Conservation (phyloP, 768 basidiomycete species). For the Amanita inopinata region DNA sequence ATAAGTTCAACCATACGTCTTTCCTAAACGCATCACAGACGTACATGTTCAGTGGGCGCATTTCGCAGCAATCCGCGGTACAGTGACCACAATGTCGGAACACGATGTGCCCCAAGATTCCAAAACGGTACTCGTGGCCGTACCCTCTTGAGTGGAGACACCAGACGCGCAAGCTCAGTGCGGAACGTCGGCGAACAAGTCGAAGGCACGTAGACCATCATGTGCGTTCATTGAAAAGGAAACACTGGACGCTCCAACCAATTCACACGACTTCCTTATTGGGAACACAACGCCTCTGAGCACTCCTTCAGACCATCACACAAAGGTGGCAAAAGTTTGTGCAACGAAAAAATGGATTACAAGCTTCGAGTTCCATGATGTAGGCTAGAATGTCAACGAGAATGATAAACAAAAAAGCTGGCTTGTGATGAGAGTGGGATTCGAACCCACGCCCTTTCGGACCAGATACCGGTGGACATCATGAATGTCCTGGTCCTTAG, state of each 20-base stretch:
- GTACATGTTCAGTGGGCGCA: constrained; percentile 47
- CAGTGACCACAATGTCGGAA: constrained; percentile 66
- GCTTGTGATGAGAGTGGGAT: constrained; percentile 37
- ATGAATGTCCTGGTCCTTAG: constrained; percentile 42
- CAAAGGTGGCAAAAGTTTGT: too few relatives aligned
- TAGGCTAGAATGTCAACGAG: too few relatives aligned
- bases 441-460: constrained; percentile 37
- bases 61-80: constrained; percentile 60
- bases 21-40: constrained; percentile 13
- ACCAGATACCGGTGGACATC: constrained; percentile 13
- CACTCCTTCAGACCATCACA: too few relatives aligned
- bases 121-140: constrained; percentile 60
- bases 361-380: too few relatives aligned
- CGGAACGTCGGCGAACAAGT: constrained; percentile 39
- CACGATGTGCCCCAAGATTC: constrained; percentile 57
- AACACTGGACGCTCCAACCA: constrained; percentile 26
- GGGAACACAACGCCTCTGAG: too few relatives aligned
- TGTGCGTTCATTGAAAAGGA: not conserved
- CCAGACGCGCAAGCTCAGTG: constrained; percentile 36
- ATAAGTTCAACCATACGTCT: not conserved
- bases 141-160: constrained; percentile 50
- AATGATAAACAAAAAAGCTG: not conserved
- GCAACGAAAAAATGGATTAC: too few relatives aligned
- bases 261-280: too few relatives aligned
- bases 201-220: constrained; percentile 3